phyloP scores from a whole-genome alignment of 2,329 filamentous ascomycete species.

The Monosporascus sp. region DNA sequence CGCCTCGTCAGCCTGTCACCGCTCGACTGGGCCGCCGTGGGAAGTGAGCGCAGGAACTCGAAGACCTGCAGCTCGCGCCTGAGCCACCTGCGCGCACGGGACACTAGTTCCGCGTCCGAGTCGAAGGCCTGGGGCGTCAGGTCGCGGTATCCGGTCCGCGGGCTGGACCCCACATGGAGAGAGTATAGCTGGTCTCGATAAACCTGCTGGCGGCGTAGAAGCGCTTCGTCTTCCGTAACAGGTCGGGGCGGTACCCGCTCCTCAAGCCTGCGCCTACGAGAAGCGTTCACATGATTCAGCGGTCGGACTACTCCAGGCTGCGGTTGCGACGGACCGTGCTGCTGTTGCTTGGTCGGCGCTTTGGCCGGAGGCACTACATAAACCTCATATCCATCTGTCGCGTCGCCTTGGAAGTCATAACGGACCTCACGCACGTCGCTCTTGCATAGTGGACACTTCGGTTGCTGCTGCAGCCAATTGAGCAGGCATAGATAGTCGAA shows the following conservation, averaged over 20 bases:
- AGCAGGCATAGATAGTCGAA: slow-evolving; percentile 84
- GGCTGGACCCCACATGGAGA: slow-evolving; percentile 76
- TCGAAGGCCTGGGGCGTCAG: slow-evolving; percentile 64
- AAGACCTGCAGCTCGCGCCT: slow-evolving; percentile 82
- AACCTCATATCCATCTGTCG: slow-evolving; percentile 45
- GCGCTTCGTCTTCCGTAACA: slow-evolving; percentile 23
- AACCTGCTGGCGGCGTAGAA: slow-evolving; percentile 62
- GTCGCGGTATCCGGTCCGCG: slow-evolving; percentile 68
- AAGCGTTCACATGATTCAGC: neutral
- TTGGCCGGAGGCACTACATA: slow-evolving; percentile 44
- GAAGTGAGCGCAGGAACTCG: slow-evolving; percentile 52
- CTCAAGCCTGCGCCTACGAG: slow-evolving; percentile 9
- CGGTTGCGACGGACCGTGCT: slow-evolving; percentile 1
- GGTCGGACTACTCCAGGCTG: neutral
- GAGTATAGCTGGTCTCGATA: slow-evolving; percentile 71
- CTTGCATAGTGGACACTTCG: slow-evolving; percentile 77
- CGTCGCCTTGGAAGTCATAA: slow-evolving; percentile 52
- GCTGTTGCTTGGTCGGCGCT: slow-evolving; percentile 2
- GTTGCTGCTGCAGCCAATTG: slow-evolving; percentile 71
- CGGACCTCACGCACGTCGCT: slow-evolving; percentile 50
- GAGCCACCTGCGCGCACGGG: slow-evolving; percentile 74
- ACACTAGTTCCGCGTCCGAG: slow-evolving; percentile 60
- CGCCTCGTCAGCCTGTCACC: slow-evolving; percentile 27
- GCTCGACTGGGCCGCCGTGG: slow-evolving; percentile 10
- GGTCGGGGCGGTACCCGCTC: slow-evolving; percentile 12